These are phyloP conservation scores for Corymbia maculata DNA, from an alignment of 345 rosid genomes.

Conservation along the genomic window DNA sequence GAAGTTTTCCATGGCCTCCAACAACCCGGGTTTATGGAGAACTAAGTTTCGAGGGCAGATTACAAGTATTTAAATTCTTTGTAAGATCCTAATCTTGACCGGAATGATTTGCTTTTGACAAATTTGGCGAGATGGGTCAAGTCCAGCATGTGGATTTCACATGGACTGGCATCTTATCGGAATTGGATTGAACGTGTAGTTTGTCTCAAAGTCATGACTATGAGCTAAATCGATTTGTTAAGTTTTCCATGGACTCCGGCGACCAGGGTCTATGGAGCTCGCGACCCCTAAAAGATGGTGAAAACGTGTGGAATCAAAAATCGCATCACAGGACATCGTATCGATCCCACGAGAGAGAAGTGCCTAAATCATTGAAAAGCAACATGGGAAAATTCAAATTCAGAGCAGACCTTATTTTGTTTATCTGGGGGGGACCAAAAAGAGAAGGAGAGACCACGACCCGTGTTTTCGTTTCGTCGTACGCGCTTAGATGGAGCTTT, in stretches of 20 bases:
- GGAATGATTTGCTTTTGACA: background rate
- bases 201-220: background rate
- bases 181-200: too few relatives aligned
- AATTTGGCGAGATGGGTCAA: background rate
- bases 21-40: background rate
- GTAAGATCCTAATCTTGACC: background rate
- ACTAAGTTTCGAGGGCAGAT: background rate
- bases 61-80: too few relatives aligned
- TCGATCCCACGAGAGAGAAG: too few relatives aligned
- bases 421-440: background rate
- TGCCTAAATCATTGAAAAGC: background rate
- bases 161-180: background rate
- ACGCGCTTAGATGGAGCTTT: background rate
- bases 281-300: background rate
- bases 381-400: background rate
- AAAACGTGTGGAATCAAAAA: background rate
- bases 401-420: background rate
- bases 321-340: too few relatives aligned
- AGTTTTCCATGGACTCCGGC: background rate
- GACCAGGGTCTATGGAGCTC: background rate
- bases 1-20: too few relatives aligned
- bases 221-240: background rate
- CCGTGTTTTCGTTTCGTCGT: background rate
- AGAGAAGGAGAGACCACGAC: background rate
- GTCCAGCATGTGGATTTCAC: background rate